Evolutionary conservation across 805 yeast genomes (phyloP).

Genomic region (Ogataea kodamae): DNA sequence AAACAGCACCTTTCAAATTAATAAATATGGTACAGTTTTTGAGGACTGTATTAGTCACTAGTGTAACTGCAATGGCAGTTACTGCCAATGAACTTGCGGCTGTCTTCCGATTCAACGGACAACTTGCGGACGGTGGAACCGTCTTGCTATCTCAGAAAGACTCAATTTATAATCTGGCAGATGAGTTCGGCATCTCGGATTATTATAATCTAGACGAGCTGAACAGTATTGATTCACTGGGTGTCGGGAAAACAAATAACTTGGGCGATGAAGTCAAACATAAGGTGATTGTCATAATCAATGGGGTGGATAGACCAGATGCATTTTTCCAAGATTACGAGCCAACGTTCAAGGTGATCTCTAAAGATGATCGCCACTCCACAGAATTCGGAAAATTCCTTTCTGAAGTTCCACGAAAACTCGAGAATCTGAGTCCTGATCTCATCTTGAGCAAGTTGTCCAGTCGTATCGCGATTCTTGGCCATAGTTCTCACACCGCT

Average conservation of each 20-base stretch:
- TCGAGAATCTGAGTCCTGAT: constrained; percentile 14
- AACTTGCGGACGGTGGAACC: background rate
- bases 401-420: constrained; percentile 24
- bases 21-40: constrained; percentile 4
- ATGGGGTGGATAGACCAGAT: constrained; percentile 40
- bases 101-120: constrained; percentile 22
- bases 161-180: constrained; percentile 43
- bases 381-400: constrained; percentile 22
- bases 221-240: constrained; percentile 21
- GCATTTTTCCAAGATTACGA: constrained; percentile 24
- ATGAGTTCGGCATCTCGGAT: constrained; percentile 40
- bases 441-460: constrained; percentile 26
- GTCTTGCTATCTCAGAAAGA: constrained; percentile 28
- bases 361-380: constrained; percentile 22
- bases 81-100: constrained; percentile 26
- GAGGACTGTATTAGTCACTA: constrained; percentile 1
- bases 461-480: constrained; percentile 25
- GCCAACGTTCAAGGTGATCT: constrained; percentile 24
- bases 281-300: constrained; percentile 37
- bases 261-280: constrained; percentile 21
- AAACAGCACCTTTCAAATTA: constrained; percentile 2
- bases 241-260: constrained; percentile 19
- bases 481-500: constrained; percentile 13
- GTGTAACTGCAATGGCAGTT: constrained; percentile 6
- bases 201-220: constrained; percentile 34